A percentile compares a stretch with the other conserved stretches of the same genome.
These are phyloP conservation scores for Vishniacozyma victoriae DNA, from an alignment of 768 basidiomycete species.

Conservation along the genomic window DNA sequence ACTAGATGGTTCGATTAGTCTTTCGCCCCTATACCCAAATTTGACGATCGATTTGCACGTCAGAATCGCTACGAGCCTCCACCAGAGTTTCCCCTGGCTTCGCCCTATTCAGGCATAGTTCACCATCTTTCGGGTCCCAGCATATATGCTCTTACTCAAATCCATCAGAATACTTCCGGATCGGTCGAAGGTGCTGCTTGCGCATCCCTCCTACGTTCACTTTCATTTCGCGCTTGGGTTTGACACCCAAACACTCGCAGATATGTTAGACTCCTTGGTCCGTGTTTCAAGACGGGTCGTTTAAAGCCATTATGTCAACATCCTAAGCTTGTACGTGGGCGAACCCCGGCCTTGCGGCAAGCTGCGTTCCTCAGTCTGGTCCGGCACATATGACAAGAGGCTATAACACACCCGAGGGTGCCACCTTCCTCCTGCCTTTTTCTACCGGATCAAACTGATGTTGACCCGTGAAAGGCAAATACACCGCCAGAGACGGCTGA, in stretches of 20 bases:
- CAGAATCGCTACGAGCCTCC: conserved; percentile 93
- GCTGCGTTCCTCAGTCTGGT: conserved; percentile 62
- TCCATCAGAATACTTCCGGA: conserved; percentile 66
- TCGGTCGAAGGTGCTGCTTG: conserved; percentile 69
- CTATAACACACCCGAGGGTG: conserved; percentile 66
- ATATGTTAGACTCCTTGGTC: conserved; percentile 82
- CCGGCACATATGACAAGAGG: conserved; percentile 54
- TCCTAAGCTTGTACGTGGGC: conserved; percentile 61
- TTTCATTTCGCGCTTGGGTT: conserved; percentile 67
- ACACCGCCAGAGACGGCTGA: conserved; percentile 58
- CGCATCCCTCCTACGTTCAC: conserved; percentile 59
- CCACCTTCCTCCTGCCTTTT: conserved; percentile 60
- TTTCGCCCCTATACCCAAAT: conserved; percentile 95
- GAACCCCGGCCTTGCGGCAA: conserved; percentile 55
- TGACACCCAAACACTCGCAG: conserved; percentile 71
- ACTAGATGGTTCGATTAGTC: conserved; percentile 91
- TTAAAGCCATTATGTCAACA: conserved; percentile 73
- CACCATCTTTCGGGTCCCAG: conserved; percentile 25
- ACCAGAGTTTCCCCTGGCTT: conserved; percentile 96
- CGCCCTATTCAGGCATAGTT: conserved; percentile 66
- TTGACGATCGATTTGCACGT: conserved; percentile 93
- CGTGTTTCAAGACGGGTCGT: conserved; percentile 77
- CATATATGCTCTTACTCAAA: conserved; percentile 75
- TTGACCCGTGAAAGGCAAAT: conserved; percentile 60
- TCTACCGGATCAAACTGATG: conserved; percentile 62